These are phyloP conservation scores for Globisporangium canariense DNA, from an alignment of 352 stramenopile species.

Conservation along the genomic window DNA sequence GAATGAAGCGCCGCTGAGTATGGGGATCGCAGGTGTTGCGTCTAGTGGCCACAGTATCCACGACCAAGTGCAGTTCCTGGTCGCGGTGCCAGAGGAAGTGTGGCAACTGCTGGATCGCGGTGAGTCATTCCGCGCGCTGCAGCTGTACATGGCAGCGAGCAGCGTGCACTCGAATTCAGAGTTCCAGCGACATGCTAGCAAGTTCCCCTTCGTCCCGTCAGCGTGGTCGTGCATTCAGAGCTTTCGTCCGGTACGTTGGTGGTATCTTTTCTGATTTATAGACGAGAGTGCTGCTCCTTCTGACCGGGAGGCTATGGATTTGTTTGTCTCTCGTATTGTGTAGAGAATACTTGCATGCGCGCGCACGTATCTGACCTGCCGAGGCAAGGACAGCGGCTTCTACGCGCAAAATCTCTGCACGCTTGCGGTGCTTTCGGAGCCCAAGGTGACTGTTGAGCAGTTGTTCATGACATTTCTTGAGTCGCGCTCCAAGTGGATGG, in stretches of 20 bases:
- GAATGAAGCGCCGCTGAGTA: background rate
- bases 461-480: constrained; percentile 48
- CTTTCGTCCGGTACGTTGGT: constrained; percentile 46
- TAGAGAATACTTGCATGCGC: constrained; percentile 53
- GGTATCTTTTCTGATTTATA: background rate
- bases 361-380: constrained; percentile 43
- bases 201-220: constrained; percentile 62
- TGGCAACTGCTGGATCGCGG: constrained; percentile 68
- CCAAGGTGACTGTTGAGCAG: constrained; percentile 24
- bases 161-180: constrained; percentile 24
- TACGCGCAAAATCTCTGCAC: constrained; percentile 67
- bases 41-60: constrained; percentile 3
- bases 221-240: constrained; percentile 67
- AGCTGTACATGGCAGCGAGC: constrained; percentile 42
- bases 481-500: constrained; percentile 56
- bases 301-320: background rate
- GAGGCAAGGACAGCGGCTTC: constrained; percentile 51
- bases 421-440: constrained; percentile 34
- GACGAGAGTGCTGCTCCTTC: background rate
- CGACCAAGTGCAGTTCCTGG: constrained; percentile 49
- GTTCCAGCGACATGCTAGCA: constrained; percentile 13
- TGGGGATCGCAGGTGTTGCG: too few species aligned
- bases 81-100: constrained; percentile 59
- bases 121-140: constrained; percentile 46
- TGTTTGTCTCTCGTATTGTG: background rate